These are phyloP conservation scores for Eucalyptus victrix DNA, from an alignment of 345 rosid species.

Conservation along the genomic window DNA sequence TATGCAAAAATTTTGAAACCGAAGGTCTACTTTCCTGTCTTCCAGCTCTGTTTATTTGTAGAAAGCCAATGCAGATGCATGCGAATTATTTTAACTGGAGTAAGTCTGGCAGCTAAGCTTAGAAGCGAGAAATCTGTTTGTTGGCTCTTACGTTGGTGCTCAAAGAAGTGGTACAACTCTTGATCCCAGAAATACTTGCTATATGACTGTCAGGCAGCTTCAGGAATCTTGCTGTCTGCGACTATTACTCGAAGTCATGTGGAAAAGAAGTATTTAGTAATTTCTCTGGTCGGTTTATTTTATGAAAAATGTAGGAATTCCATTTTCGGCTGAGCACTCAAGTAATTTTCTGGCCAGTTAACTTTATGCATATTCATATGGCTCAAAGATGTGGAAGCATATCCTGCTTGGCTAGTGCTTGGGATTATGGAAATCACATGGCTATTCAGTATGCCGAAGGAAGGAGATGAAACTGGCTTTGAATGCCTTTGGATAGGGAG, in stretches of 20 bases:
- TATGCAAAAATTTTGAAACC: neutral
- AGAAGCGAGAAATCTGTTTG: neutral
- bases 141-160: neutral
- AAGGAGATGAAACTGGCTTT: neutral
- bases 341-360: neutral
- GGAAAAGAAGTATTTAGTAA: neutral
- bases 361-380: neutral
- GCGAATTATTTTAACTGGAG: neutral
- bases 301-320: neutral
- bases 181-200: neutral
- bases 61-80: neutral
- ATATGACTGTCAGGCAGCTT: neutral
- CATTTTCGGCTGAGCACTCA: neutral
- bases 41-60: neutral
- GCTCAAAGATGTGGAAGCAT: neutral
- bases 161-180: neutral
- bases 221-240: neutral
- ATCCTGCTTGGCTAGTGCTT: neutral
- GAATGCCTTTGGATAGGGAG: neutral
- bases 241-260: neutral
- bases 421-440: conserved; percentile 3
- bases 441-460: neutral
- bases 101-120: neutral
- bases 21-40: neutral
- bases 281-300: neutral